phyloP scores from a whole-genome alignment of 148 eudicot genomes.

The Beta vulgaris region DNA sequence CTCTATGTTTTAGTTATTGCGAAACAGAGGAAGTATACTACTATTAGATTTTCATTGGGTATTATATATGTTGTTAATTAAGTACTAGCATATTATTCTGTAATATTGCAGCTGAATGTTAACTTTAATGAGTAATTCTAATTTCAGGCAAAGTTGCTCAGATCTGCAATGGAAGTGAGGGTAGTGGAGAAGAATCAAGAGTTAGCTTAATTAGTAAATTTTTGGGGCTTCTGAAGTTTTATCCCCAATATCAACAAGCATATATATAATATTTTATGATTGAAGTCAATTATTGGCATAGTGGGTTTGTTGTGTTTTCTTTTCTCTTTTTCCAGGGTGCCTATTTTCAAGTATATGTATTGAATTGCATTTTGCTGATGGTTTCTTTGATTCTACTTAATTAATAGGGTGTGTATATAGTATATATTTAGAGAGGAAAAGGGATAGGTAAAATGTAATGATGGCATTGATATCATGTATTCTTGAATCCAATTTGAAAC shows the following conservation, averaged over 20 bases:
- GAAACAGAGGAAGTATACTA: too few relatives aligned
- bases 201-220: slow-evolving; percentile 34
- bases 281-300: neutral
- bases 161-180: slow-evolving; percentile 72
- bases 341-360: neutral
- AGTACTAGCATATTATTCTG: neutral
- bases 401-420: neutral
- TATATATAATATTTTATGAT: neutral
- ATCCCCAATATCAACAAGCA: neutral
- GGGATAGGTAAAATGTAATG: too few relatives aligned
- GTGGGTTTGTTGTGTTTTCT: neutral
- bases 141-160: slow-evolving; percentile 63
- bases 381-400: neutral
- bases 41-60: too few relatives aligned
- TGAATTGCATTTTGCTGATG: too few relatives aligned
- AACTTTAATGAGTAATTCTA: neutral
- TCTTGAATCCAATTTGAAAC: too few relatives aligned
- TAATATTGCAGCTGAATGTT: neutral
- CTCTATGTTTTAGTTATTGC: too few relatives aligned
- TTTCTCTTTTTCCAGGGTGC: neutral
- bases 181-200: slow-evolving; percentile 89
- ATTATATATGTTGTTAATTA: neutral
- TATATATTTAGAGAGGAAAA: too few relatives aligned
- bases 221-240: neutral
- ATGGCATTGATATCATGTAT: too few relatives aligned